Base-by-base conservation (phyloP, 331 rosid genomes). In the Spiraea crenata region DNA sequence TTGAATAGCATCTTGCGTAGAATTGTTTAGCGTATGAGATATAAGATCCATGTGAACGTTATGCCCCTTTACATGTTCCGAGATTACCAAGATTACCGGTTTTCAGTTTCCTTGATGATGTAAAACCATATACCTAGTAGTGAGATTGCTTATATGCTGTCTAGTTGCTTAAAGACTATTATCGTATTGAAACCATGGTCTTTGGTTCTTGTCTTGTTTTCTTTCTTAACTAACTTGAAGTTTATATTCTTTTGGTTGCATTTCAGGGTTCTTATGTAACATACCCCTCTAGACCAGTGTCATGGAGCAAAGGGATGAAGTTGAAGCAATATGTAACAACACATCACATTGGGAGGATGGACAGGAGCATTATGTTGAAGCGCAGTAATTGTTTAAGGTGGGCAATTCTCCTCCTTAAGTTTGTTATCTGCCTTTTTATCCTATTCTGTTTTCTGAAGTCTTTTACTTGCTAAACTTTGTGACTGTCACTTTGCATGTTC, bases 201-300 rank as follows among this genome's bases (percentile, higher is more conserved):
- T 35, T 67, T 67, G 19, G 47, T 52, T 57, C 4, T 57, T 15
- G 58, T 6, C 15, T 49, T 49, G n/a, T 49, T 16, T 5, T 16
- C 3, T 7, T 38, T 12, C 20, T 9, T 9, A 42, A 20, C 13
- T 6, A 68, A 49, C 15, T n/a, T 54, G 69, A 19, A 35, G 10
- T 66, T 5, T 66, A 70, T 46, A 68, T 59, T 59, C 49, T 19
- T 3, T 31, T 67, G 31, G 4, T 67, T 48, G 65, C 34, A 20
- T 75, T 76, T 31, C 78, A 91, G 97, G 91, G 91, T 56, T 81
- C 90, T 49, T 84, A 76, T 81, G 83, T 76, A 72, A 77, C 85
- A 35, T 74, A 74, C 70, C 86, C 85, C 44, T 76, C 90, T 0
- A 75, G 83, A 61, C 76, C 82, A n/a, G 59, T 75, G 25, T 76